Conservation (phyloP, 163 green algal genomes). For the Chloromonas sp. region DNA sequence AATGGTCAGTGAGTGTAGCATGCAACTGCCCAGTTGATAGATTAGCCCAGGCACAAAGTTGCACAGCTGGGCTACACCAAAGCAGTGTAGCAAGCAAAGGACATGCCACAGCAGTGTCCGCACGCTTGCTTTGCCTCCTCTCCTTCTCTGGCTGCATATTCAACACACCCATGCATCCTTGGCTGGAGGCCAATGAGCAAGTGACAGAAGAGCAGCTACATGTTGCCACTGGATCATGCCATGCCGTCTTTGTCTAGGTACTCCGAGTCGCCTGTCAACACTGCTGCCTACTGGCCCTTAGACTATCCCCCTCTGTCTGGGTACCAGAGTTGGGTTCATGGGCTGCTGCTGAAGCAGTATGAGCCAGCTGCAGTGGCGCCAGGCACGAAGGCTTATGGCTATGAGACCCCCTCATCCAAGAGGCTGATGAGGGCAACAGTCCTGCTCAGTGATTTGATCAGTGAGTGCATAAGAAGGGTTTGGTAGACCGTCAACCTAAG, state of each 20-base stretch:
- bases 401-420: constrained; percentile 77
- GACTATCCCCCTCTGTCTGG: constrained; percentile 96
- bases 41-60: too few relatives aligned
- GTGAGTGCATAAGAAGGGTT: constrained; percentile 30
- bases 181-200: too few relatives aligned
- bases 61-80: too few relatives aligned
- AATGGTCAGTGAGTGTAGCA: constrained; percentile 58
- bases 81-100: too few relatives aligned
- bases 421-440: constrained; percentile 80
- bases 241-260: neutral
- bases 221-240: too few relatives aligned
- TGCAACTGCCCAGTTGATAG: neutral
- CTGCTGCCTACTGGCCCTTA: constrained; percentile 89
- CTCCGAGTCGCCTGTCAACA: constrained; percentile 49
- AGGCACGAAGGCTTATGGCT: constrained; percentile 54
- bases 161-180: too few relatives aligned
- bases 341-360: constrained; percentile 54
- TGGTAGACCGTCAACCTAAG: neutral
- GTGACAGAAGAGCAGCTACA: too few relatives aligned
- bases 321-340: constrained; percentile 88
- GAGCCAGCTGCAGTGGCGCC: constrained; percentile 78
- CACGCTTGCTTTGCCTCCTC: too few relatives aligned
- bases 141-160: too few relatives aligned
- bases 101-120: too few relatives aligned
- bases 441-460: constrained; percentile 69